Evolutionary conservation across 2,329 filamentous ascomycete species (phyloP).

Genomic region (Xylaria polymorpha): DNA sequence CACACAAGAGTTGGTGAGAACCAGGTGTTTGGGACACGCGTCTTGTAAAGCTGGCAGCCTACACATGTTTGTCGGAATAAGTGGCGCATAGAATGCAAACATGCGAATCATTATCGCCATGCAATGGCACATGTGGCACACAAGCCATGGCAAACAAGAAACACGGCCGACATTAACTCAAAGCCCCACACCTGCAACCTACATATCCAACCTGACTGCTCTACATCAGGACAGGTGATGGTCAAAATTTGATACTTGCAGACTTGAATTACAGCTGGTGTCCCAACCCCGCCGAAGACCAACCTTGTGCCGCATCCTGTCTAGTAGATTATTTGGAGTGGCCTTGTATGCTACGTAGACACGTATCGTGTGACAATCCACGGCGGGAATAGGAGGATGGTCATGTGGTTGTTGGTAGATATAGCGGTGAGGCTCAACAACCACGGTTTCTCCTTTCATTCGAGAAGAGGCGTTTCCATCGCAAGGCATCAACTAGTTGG

Average conservation of each 20-base stretch:
- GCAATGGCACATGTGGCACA: background rate
- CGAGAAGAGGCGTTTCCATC: background rate
- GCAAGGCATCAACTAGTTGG: background rate
- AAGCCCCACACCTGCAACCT: background rate
- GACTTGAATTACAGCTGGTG: background rate
- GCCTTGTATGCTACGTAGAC: background rate
- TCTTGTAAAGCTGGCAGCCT: conserved; percentile 3
- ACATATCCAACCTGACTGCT: background rate
- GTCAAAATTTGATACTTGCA: background rate
- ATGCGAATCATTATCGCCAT: conserved; percentile 4
- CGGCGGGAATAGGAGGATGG: background rate
- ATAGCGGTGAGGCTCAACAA: background rate
- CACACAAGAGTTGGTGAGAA: background rate
- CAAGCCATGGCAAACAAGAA: conserved; percentile 11
- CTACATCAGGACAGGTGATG: background rate
- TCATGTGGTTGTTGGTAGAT: background rate
- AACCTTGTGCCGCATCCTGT: background rate
- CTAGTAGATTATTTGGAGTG: background rate
- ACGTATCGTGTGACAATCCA: background rate
- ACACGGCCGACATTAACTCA: background rate
- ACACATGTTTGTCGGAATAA: background rate
- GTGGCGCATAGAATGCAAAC: background rate
- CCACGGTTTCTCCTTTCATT: too few species aligned
- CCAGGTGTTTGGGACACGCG: conserved; percentile 3
- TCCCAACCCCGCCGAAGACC: background rate